A percentile compares a stretch with the other conserved stretches of the same genome.
phyloP scores from a whole-genome alignment of 2,329 filamentous ascomycete genomes.

The Thielaviopsis euricoi region DNA sequence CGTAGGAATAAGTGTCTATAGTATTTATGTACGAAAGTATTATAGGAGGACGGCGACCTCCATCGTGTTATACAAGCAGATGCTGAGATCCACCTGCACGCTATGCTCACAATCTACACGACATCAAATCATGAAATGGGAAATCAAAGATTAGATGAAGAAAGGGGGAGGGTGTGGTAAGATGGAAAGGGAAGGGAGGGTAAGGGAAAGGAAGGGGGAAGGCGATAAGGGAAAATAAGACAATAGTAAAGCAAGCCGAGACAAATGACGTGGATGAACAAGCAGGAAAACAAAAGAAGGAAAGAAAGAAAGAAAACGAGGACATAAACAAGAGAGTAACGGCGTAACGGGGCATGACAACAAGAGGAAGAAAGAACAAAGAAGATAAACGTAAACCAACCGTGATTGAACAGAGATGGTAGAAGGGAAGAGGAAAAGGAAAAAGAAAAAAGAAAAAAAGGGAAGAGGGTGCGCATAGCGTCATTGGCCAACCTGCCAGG shows the following conservation, averaged over 20 bases:
- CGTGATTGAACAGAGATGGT: background rate
- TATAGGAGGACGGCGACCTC: conserved; percentile 1
- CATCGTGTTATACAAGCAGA: conserved; percentile 9
- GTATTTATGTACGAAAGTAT: conserved; percentile 10
- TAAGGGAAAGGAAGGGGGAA: background rate
- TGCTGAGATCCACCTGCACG: conserved; percentile 8
- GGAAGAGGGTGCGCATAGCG: background rate
- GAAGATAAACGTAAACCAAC: background rate
- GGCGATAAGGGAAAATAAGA: background rate
- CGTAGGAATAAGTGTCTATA: background rate
- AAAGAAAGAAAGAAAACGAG: background rate
- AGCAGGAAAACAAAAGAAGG: conserved; percentile 1
- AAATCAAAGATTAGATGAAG: background rate
- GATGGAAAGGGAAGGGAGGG: background rate
- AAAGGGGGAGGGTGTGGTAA: too few species aligned
- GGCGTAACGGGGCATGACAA: conserved; percentile 3
- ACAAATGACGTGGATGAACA: background rate
- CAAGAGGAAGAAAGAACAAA: background rate
- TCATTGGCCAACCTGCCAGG: background rate
- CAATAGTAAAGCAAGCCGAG: background rate
- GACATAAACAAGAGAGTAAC: background rate
- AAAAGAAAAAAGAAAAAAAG: background rate
- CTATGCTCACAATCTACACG: conserved; percentile 10
- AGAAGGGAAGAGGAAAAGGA: background rate
- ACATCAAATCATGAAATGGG: background rate